A percentile compares a stretch with the other conserved stretches of the same genome.
phyloP scores from a whole-genome alignment of 2,329 filamentous ascomycete species.

The Ceratocystiopsis sp. region DNA sequence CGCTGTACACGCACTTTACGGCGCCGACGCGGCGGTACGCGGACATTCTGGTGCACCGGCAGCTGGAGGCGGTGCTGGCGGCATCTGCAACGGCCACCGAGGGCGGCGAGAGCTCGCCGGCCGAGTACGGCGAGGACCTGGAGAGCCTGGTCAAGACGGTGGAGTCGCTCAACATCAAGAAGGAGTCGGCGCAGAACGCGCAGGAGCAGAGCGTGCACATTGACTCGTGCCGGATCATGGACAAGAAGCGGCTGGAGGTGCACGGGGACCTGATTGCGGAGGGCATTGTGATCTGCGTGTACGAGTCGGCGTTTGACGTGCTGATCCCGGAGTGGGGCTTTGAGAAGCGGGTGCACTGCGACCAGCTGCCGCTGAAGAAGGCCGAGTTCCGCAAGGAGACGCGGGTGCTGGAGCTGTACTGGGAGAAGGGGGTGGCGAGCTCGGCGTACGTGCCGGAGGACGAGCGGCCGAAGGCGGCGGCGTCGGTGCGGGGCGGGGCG shows the following conservation, averaged over 20 bases:
- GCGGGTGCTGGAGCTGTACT: constrained; percentile 88
- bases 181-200: constrained; percentile 90
- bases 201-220: constrained; percentile 99
- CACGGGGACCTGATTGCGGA: constrained; percentile 89
- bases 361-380: constrained; percentile 94
- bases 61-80: constrained; percentile 74
- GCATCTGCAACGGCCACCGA: too few species aligned
- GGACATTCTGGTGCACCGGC: constrained; percentile 87
- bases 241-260: constrained; percentile 70
- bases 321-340: constrained; percentile 97
- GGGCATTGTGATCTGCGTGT: constrained; percentile 90
- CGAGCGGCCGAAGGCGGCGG: constrained; percentile 71
- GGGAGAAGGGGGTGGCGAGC: constrained; percentile 97
- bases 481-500: constrained; percentile 53
- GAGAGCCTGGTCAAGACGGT: constrained; percentile 82
- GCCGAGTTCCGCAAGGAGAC: constrained; percentile 98
- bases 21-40: constrained; percentile 89
- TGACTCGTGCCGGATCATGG: constrained; percentile 90
- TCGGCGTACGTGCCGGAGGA: constrained; percentile 94
- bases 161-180: constrained; percentile 96
- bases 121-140: constrained; percentile 77
- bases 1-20: constrained; percentile 93
- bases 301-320: constrained; percentile 96
- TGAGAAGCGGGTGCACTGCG: constrained; percentile 97
- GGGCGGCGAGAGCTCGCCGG: constrained; percentile 29